Evolutionary conservation across 1,284 basidiomycete genomes (phyloP).

Genomic region (Heterobasidion occidentale): DNA sequence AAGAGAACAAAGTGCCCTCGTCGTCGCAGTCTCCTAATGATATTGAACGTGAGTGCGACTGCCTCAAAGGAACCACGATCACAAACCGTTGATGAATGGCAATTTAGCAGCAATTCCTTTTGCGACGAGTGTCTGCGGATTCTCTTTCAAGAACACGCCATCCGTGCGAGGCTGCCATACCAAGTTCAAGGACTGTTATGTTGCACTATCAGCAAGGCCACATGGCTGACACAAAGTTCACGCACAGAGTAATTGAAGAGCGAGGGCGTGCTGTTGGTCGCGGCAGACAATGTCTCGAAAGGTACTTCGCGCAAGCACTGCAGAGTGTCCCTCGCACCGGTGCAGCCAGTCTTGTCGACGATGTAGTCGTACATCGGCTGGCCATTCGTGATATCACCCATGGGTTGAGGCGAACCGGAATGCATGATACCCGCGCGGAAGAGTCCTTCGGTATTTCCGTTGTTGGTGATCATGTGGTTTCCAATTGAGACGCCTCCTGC

Average conservation of each 20-base stretch:
- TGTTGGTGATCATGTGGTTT: background rate
- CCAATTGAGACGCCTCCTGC: background rate
- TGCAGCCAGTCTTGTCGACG: conserved; percentile 22
- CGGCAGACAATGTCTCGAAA: conserved; percentile 18
- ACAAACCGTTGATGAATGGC: conserved; percentile 20
- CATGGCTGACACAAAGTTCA: background rate
- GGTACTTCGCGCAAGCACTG: conserved; percentile 30
- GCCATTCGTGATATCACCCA: conserved; percentile 18
- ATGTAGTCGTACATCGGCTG: conserved; percentile 25
- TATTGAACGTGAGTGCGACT: background rate
- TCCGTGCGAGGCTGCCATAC: conserved; percentile 20
- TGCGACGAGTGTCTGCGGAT: conserved; percentile 13
- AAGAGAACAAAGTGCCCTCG: background rate
- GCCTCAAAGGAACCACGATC: background rate
- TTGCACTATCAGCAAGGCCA: conserved; percentile 2
- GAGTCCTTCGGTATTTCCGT: background rate
- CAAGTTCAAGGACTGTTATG: conserved; percentile 4
- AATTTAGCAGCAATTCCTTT: conserved; percentile 16
- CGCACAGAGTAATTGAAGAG: conserved; percentile 7
- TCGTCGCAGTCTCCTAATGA: background rate
- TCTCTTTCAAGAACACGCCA: conserved; percentile 19
- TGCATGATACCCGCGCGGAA: background rate
- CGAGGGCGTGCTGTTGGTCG: conserved; percentile 18
- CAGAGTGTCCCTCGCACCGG: conserved; percentile 23
- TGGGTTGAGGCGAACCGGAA: conserved; percentile 23